Evolutionary conservation across 1,139 yeast genomes (phyloP), one percentile per base, ranked within the genome.

Genomic region (Wickerhamiella infanticola): DNA sequence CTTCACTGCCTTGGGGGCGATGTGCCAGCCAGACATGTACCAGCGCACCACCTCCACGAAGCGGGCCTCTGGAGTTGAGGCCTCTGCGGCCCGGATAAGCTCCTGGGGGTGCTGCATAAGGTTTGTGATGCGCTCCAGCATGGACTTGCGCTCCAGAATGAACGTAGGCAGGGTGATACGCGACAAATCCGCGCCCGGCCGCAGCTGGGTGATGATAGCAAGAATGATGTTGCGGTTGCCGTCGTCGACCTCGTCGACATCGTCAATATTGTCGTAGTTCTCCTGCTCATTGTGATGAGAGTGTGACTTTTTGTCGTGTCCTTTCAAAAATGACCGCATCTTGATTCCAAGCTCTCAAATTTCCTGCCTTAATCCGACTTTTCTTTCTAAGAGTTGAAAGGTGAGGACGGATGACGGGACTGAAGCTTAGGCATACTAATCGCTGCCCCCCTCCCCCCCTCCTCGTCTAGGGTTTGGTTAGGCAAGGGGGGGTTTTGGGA

Each of bases 1-100:
- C 62, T 93, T 90, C 9, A 90, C 98, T 1, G 97, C 98, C 60
- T 88, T 90, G 25, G 98, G 98, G 1, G 96, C 93, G 59, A 90
- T 88, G 59, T 90, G 97, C 97, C 97, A 90, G 43, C 94, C 86
- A 2, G 95, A 77, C 60, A 90, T 69, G 60, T 88, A 90, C 95
- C 95, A 90, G 56, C 79, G 77, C 39, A 82, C 77, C 7, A 90
- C 78, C 42, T 74, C 65, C 6, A 84, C 61, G 57, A 90, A 88
- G 51, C 98, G 71, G 48, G 75, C 67, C 33, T 80, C 58, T 1
- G 77, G 75, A 55, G 83, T 85, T 3, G 62, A 60, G 9, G 57
- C 51, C 1, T 60, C 57, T 52, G 81, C 81, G 0, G 97, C 96
- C 26, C 74, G 73, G 4, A 85, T 61, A 40, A 88, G 63, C 31